Conservation (phyloP, 306 rosid genomes). For the Vigna nakashimae region DNA sequence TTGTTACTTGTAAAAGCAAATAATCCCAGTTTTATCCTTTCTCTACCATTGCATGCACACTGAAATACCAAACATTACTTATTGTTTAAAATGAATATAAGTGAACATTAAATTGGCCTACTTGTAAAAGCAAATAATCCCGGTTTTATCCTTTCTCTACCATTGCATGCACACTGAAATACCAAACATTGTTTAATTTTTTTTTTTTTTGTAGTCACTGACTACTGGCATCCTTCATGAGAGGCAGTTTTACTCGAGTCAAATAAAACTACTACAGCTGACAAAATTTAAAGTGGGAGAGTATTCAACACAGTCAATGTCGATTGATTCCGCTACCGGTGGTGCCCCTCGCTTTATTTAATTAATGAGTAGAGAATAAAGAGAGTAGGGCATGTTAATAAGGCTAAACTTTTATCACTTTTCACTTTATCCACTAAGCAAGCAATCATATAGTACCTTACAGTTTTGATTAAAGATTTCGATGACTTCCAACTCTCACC, state of each 20-base stretch:
- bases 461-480: not conserved
- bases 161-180: slow-evolving; percentile 3
- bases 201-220: not conserved
- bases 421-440: not conserved
- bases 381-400: not conserved
- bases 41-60: too few species aligned
- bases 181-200: not conserved
- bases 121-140: slow-evolving; percentile 6
- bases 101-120: not conserved
- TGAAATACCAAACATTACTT: too few species aligned
- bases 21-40: too few species aligned
- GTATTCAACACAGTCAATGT: not conserved
- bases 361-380: not conserved
- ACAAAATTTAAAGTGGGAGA: not conserved
- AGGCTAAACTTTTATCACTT: not conserved
- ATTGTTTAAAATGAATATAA: not conserved
- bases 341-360: not conserved
- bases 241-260: not conserved
- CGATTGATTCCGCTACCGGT: not conserved
- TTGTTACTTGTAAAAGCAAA: not conserved
- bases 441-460: not conserved
- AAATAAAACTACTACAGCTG: not conserved
- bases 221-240: not conserved
- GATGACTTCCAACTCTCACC: not conserved
- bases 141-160: not conserved